Evolutionary conservation across 2,329 filamentous ascomycete species (phyloP).

Genomic region (Calonectria crousiana): DNA sequence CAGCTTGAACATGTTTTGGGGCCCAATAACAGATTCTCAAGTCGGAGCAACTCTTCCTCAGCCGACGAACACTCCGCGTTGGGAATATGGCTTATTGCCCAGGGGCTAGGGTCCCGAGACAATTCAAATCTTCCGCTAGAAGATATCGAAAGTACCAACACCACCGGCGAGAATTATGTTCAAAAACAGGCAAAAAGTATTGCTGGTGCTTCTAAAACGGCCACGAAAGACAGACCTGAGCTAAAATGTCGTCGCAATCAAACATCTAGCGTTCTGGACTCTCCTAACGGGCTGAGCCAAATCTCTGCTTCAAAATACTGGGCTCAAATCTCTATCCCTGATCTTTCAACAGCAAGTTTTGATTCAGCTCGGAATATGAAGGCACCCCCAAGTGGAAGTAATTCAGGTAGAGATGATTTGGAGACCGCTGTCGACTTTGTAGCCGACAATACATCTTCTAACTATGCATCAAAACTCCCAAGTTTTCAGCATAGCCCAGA

Average conservation of each 20-base stretch:
- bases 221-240: background rate
- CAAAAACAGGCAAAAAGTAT: background rate
- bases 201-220: no score
- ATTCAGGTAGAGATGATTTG: constrained; percentile 25
- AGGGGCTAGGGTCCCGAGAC: constrained; percentile 46
- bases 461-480: constrained; percentile 49
- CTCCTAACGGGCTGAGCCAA: background rate
- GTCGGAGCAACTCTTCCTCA: constrained; percentile 45
- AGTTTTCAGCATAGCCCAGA: constrained; percentile 51
- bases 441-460: constrained; percentile 47
- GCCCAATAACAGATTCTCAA: constrained; percentile 45
- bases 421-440: constrained; percentile 29
- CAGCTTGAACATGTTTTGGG: constrained; percentile 38
- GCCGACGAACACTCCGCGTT: constrained; percentile 51
- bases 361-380: background rate
- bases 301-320: background rate
- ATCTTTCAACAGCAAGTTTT: background rate
- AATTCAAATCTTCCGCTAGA: constrained; percentile 36
- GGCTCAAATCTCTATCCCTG: background rate
- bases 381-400: background rate
- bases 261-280: background rate
- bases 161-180: background rate
- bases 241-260: background rate
- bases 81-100: constrained; percentile 53
- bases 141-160: constrained; percentile 16